Percentiles rank a stretch among this genome's conserved stretches.
These are phyloP conservation scores for Turritis glabra DNA, from an alignment of 345 rosid genomes.

Conservation along the genomic window DNA sequence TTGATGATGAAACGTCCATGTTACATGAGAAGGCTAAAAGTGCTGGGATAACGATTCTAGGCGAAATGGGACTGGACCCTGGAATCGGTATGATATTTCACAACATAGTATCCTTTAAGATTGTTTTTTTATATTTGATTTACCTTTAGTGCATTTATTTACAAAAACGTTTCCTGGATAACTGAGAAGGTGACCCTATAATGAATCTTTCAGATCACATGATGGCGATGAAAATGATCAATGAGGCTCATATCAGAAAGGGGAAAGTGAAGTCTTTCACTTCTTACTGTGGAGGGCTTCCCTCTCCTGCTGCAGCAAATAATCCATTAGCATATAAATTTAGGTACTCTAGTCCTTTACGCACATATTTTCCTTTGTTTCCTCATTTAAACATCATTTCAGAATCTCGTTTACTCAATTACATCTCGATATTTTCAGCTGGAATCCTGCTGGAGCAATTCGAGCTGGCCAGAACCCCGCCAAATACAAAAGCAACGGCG, in stretches of 20 bases:
- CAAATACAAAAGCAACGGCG: conserved; percentile 53
- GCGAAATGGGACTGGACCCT: conserved; percentile 99
- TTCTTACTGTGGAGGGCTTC: conserved; percentile 93
- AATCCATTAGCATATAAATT: conserved; percentile 93
- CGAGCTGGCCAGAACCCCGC: conserved; percentile 82
- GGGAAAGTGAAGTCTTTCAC: conserved; percentile 82
- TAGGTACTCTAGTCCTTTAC: conserved; percentile 50
- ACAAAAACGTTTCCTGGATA: no score
- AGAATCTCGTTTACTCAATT: conserved; percentile 9
- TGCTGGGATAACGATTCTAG: conserved; percentile 84
- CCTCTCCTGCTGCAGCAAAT: conserved; percentile 96
- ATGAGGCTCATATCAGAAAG: conserved; percentile 59
- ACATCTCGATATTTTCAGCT: conserved; percentile 49
- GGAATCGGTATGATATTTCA: conserved; percentile 70
- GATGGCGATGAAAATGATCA: conserved; percentile 98
- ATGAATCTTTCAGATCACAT: conserved; percentile 72
- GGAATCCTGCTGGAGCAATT: conserved; percentile 97
- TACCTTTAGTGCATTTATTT: neutral
- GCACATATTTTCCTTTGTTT: neutral
- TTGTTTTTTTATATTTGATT: neutral
- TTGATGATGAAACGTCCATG: conserved; percentile 66
- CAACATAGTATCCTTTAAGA: neutral
- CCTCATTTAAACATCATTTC: conserved; percentile 1
- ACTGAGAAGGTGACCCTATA: conserved; percentile 9
- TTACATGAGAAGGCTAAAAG: conserved; percentile 71